Percentiles rank a stretch among this genome's conserved stretches.
Conservation (phyloP, 208 protist genomes). For the Wallacemonas sp. region DNA sequence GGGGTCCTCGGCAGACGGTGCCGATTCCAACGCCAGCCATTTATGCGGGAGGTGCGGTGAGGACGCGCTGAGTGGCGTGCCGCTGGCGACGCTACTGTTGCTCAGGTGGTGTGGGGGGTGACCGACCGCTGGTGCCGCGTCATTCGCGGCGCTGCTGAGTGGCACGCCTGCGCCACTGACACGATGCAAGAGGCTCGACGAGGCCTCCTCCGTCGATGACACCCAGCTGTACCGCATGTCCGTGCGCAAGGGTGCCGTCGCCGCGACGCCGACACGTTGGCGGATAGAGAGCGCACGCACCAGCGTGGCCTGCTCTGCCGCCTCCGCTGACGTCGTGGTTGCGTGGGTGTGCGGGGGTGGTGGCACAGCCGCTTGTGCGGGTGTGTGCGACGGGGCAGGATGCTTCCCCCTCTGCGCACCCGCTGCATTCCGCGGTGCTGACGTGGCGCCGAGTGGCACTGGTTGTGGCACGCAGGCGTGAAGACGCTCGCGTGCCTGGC, state of each 20-base stretch:
- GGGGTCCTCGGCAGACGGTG: not conserved
- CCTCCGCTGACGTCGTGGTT: not conserved
- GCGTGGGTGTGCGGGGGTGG: not conserved
- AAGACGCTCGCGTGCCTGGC: not conserved
- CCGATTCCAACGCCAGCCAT: no score
- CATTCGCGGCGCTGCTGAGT: no score
- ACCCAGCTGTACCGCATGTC: not conserved
- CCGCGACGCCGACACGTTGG: conserved; percentile 1
- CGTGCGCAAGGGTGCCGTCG: not conserved
- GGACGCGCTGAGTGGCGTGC: no score
- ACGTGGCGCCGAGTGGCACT: not conserved
- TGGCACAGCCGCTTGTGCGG: not conserved
- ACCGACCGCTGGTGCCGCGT: no score
- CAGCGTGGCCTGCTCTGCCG: conserved; percentile 2
- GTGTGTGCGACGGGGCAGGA: not conserved
- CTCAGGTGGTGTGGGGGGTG: no score
- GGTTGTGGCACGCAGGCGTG: not conserved
- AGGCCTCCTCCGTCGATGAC: not conserved
- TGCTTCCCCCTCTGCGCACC: no score
- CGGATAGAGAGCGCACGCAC: conserved; percentile 6
- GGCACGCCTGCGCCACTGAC: not conserved
- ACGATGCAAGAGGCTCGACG: not conserved
- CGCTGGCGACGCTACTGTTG: no score
- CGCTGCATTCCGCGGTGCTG: not conserved
- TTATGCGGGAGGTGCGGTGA: no score